These are phyloP conservation scores for Penicillium sp. DNA, from an alignment of 2,329 filamentous ascomycete genomes.

Conservation along the genomic window DNA sequence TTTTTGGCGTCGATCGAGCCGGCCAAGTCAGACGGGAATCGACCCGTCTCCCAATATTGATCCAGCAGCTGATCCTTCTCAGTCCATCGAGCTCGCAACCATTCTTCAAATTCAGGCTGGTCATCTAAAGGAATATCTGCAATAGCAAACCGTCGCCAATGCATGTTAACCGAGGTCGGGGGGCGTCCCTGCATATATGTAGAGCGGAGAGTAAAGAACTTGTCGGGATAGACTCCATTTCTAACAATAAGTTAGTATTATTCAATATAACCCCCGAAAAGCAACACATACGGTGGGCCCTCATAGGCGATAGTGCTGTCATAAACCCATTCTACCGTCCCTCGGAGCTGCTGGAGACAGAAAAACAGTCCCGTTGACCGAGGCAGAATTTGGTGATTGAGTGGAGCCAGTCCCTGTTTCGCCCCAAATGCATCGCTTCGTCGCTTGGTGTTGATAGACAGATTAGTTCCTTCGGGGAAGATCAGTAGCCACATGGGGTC, in stretches of 20 bases:
- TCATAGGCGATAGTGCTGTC: constrained; percentile 94
- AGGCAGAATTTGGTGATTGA: constrained; percentile 62
- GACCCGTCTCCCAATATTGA: constrained; percentile 72
- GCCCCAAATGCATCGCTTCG: constrained; percentile 58
- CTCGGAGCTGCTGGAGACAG: constrained; percentile 59
- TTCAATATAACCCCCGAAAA: neutral
- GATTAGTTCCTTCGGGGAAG: constrained; percentile 65
- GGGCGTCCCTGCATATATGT: constrained; percentile 87
- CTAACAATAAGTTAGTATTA: constrained; percentile 41
- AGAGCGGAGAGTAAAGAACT: constrained; percentile 81
- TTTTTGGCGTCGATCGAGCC: constrained; percentile 52
- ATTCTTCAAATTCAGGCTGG: constrained; percentile 73
- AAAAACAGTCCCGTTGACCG: constrained; percentile 62
- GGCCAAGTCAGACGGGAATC: constrained; percentile 71
- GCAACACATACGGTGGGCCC: constrained; percentile 74
- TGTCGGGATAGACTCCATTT: constrained; percentile 81
- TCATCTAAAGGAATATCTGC: constrained; percentile 78
- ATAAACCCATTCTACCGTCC: constrained; percentile 64
- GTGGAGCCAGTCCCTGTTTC: constrained; percentile 58
- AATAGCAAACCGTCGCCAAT: constrained; percentile 85
- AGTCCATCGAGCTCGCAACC: constrained; percentile 83
- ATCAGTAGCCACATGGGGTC: constrained; percentile 69
- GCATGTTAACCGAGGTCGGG: constrained; percentile 94
- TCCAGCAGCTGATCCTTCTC: constrained; percentile 91
- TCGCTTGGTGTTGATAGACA: constrained; percentile 57